A percentile compares a stretch with the other conserved stretches of the same genome.
Conservation (phyloP, 2,329 filamentous ascomycete genomes). For the Pyrenophora tritici-repentis region DNA sequence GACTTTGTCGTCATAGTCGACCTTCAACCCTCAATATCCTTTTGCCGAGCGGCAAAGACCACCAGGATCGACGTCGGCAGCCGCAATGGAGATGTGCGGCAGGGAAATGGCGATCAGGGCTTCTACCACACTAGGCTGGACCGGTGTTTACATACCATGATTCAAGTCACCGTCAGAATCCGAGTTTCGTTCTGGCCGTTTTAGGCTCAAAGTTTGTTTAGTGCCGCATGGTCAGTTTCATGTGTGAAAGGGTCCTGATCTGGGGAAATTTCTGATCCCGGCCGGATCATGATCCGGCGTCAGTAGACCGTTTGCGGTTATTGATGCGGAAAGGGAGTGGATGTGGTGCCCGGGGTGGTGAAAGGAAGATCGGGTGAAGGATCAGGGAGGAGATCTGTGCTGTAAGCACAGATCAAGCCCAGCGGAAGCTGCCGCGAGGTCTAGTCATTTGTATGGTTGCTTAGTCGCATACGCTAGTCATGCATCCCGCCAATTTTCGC, state of each 20-base stretch:
- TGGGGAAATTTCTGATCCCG: constrained; percentile 28
- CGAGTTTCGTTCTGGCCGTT: constrained; percentile 28
- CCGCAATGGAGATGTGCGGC: constrained; percentile 1
- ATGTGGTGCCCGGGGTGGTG: constrained; percentile 2
- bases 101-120: constrained; percentile 2
- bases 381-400: not conserved
- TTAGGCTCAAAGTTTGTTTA: constrained; percentile 28
- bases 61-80: not conserved
- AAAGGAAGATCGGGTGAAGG: constrained; percentile 1
- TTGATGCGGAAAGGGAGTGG: constrained; percentile 6
- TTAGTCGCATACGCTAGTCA: no score
- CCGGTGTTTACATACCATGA: constrained; percentile 17
- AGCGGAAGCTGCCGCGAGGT: not conserved
- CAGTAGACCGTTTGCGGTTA: constrained; percentile 14
- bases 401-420: not conserved
- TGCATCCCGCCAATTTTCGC: no score
- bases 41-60: not conserved
- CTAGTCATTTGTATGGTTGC: not conserved
- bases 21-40: not conserved
- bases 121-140: constrained; percentile 10
- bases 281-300: constrained; percentile 27
- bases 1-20: not conserved
- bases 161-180: constrained; percentile 23
- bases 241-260: constrained; percentile 17
- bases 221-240: constrained; percentile 44